These are phyloP conservation scores for Artemisia annua DNA, from an alignment of 129 eudicot genomes.

Conservation along the genomic window DNA sequence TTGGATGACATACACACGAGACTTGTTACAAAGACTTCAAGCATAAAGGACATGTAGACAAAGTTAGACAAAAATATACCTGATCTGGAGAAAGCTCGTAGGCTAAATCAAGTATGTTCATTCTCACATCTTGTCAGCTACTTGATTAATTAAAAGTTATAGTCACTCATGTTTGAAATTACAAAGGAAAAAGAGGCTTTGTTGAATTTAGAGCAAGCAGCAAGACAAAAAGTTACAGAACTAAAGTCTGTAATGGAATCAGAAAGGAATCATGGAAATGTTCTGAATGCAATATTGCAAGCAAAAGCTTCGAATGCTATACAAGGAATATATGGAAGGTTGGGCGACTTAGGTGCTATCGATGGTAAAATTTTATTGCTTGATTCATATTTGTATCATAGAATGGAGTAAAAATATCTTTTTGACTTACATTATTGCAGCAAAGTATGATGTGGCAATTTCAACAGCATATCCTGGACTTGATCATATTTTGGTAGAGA, in stretches of 20 bases:
- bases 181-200: constrained; percentile 70
- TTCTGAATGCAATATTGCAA: constrained; percentile 73
- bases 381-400: not conserved
- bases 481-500: constrained; percentile 94
- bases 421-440: constrained; percentile 43
- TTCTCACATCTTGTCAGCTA: not conserved
- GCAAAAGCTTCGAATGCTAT: constrained; percentile 82
- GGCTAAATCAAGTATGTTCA: constrained; percentile 69
- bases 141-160: not conserved
- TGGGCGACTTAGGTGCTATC: constrained; percentile 96
- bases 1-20: constrained; percentile 43
- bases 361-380: constrained; percentile 46
- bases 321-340: constrained; percentile 84
- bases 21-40: constrained; percentile 53
- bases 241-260: constrained; percentile 71
- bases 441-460: constrained; percentile 82
- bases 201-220: constrained; percentile 75
- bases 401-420: too few relatives aligned
- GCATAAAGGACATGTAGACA: constrained; percentile 40
- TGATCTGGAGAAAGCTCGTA: constrained; percentile 63
- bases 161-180: constrained; percentile 32
- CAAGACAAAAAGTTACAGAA: constrained; percentile 82
- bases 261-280: constrained; percentile 84
- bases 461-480: constrained; percentile 95
- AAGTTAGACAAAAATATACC: constrained; percentile 56